These are phyloP conservation scores for Linnemannia exigua DNA, from an alignment of 192 early-diverging fungal species.

Conservation along the genomic window DNA sequence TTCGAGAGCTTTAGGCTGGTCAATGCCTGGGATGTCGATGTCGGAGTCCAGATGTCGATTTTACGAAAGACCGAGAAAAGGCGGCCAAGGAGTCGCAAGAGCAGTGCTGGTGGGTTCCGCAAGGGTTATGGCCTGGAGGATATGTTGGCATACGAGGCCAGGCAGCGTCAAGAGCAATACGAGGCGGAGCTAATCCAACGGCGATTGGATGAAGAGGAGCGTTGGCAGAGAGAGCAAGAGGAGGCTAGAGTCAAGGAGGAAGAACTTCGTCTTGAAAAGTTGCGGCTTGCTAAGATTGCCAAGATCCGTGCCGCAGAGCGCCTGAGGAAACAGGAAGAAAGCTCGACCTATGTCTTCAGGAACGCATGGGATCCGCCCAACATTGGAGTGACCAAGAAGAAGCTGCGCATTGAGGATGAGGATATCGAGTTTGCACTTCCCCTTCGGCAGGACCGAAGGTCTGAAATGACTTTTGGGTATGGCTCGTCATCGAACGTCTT, in stretches of 20 bases:
- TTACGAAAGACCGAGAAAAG: conserved; percentile 49
- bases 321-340: conserved; percentile 23
- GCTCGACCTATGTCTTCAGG: conserved; percentile 34
- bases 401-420: conserved; percentile 52
- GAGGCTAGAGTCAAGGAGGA: conserved; percentile 52
- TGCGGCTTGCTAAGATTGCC: conserved; percentile 27
- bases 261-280: conserved; percentile 35
- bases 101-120: conserved; percentile 45
- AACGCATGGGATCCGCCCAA: conserved; percentile 57
- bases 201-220: conserved; percentile 44
- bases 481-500: not conserved
- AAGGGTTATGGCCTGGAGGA: conserved; percentile 55
- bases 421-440: conserved; percentile 47
- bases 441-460: conserved; percentile 34
- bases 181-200: conserved; percentile 39
- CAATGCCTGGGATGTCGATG: conserved; percentile 53
- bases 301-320: conserved; percentile 9
- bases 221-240: conserved; percentile 49
- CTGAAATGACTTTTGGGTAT: not conserved
- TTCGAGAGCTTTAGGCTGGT: conserved; percentile 56
- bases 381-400: conserved; percentile 30
- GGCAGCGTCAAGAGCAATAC: conserved; percentile 39
- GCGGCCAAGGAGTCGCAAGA: conserved; percentile 51
- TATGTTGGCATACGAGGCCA: conserved; percentile 49
- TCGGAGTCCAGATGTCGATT: conserved; percentile 47